phyloP scores from a whole-genome alignment of 2,329 filamentous ascomycete genomes.

The Trichoderma aggressivum region DNA sequence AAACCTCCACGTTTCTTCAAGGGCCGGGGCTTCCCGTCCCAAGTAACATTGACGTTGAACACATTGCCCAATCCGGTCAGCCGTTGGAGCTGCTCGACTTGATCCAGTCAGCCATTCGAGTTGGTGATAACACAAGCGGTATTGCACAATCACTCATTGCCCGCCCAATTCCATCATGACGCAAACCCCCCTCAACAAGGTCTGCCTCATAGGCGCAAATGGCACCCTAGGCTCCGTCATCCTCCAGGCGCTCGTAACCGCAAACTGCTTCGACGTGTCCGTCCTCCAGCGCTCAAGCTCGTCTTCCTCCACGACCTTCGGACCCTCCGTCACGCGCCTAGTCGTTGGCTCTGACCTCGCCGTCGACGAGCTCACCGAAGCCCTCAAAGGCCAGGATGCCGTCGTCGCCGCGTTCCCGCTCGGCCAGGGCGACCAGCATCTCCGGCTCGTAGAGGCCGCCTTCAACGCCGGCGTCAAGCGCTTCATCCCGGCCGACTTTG shows the following conservation, averaged over 20 bases:
- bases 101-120: background rate
- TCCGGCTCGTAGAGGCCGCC: conserved; percentile 55
- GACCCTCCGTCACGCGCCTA: conserved; percentile 21
- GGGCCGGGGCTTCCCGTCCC: background rate
- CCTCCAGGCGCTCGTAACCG: conserved; percentile 35
- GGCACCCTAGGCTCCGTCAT: conserved; percentile 41
- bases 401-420: conserved; percentile 43
- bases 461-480: conserved; percentile 57
- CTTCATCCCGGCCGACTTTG: conserved; percentile 61
- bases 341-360: conserved; percentile 30
- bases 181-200: conserved; percentile 28
- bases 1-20: background rate
- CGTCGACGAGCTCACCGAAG: conserved; percentile 40
- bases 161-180: background rate
- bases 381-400: conserved; percentile 55
- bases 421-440: conserved; percentile 42
- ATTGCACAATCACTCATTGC: background rate
- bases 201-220: conserved; percentile 35
- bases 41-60: too few species aligned
- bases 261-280: conserved; percentile 47
- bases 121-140: background rate
- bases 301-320: conserved; percentile 25
- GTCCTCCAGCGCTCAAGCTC: conserved; percentile 50
- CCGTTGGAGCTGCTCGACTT: background rate
- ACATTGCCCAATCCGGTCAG: background rate